These are phyloP conservation scores for Torulaspora pretoriensis DNA, from an alignment of 1,139 yeast species.

Conservation along the genomic window DNA sequence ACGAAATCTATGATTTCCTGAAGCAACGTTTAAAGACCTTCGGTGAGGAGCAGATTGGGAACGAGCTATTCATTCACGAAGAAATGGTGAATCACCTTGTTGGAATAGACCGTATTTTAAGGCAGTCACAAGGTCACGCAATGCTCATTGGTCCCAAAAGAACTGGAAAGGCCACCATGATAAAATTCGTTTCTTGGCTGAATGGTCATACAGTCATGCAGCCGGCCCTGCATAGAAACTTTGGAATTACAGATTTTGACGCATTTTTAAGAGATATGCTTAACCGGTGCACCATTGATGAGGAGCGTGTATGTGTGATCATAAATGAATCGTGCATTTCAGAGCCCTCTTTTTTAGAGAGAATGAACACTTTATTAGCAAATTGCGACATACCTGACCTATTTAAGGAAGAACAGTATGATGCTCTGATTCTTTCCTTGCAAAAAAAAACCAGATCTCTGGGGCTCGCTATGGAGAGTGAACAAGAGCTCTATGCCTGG, in stretches of 20 bases:
- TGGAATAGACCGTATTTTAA: slow-evolving; percentile 74
- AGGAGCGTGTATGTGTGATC: slow-evolving; percentile 65
- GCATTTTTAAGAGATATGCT: slow-evolving; percentile 54
- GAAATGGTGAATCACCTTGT: slow-evolving; percentile 72
- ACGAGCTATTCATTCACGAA: slow-evolving; percentile 59
- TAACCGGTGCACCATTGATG: slow-evolving; percentile 46
- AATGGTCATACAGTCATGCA: slow-evolving; percentile 67
- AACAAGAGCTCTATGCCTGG: slow-evolving; percentile 75
- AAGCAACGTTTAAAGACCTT: slow-evolving; percentile 64
- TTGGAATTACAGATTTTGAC: slow-evolving; percentile 64
- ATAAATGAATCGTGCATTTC: slow-evolving; percentile 77
- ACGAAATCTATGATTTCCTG: slow-evolving; percentile 52
- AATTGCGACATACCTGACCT: slow-evolving; percentile 92
- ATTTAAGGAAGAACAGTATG: slow-evolving; percentile 71
- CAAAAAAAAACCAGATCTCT: slow-evolving; percentile 54
- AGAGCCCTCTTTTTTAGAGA: slow-evolving; percentile 76
- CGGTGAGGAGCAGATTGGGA: slow-evolving; percentile 70
- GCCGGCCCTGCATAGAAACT: slow-evolving; percentile 54
- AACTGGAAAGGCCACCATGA: slow-evolving; percentile 74
- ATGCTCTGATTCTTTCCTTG: slow-evolving; percentile 52
- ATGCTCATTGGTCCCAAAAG: slow-evolving; percentile 84
- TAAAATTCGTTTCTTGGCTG: slow-evolving; percentile 88
- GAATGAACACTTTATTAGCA: slow-evolving; percentile 88
- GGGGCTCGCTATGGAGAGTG: slow-evolving; percentile 61
- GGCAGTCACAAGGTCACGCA: slow-evolving; percentile 87